phyloP scores from a whole-genome alignment of 306 rosid genomes.

The barrel medic (Medicago truncatula) region DNA sequence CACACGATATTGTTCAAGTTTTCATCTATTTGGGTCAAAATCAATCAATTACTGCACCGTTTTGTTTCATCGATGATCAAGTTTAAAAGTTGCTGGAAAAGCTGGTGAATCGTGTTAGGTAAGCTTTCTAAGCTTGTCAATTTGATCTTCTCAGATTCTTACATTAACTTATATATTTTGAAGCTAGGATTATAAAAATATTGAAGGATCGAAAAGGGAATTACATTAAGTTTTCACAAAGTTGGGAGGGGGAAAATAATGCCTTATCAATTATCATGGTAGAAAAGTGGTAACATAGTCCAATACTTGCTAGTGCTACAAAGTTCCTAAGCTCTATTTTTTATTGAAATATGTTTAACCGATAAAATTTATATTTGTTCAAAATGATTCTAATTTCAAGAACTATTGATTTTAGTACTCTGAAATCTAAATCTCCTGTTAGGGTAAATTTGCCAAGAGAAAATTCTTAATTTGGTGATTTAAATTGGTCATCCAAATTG shows the following conservation, averaged over 20 bases:
- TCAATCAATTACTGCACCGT: background rate
- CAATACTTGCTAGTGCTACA: background rate
- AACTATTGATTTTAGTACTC: background rate
- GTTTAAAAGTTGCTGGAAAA: background rate
- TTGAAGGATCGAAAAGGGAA: background rate
- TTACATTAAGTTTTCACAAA: background rate
- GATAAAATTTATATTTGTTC: background rate
- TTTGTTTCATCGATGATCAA: background rate
- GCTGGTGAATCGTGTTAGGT: background rate
- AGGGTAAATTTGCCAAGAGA: background rate
- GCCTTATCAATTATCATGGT: constrained; percentile 2
- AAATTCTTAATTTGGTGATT: background rate
- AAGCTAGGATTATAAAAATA: background rate
- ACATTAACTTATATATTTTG: background rate
- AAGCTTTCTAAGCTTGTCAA: background rate
- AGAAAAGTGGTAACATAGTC: background rate
- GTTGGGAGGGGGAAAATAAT: background rate
- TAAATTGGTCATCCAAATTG: background rate
- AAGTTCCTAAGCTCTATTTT: constrained; percentile 1
- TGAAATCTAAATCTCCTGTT: background rate
- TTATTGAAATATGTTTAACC: background rate
- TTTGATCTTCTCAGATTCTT: background rate
- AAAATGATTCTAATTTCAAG: background rate
- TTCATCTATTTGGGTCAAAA: background rate
- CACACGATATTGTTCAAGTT: background rate